phyloP scores from a whole-genome alignment of 495 filamentous ascomycete species.

The Pseudomonodictys pantanalensis region DNA sequence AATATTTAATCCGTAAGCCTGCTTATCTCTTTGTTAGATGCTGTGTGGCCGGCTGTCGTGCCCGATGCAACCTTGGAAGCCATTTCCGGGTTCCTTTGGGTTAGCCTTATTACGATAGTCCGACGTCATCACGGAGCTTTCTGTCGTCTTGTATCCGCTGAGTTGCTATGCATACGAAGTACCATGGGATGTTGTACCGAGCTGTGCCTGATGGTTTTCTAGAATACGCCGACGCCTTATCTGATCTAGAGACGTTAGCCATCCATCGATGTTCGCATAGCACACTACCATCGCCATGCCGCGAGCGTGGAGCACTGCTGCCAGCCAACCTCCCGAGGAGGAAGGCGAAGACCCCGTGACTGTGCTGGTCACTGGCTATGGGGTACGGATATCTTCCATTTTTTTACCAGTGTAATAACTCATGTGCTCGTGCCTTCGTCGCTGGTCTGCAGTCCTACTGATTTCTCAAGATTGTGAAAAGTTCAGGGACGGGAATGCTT shows the following conservation, averaged over 20 bases:
- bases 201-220: not conserved
- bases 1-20: not conserved
- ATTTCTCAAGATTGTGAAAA: no score
- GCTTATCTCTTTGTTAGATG: not conserved
- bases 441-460: no score
- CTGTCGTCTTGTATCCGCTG: not conserved
- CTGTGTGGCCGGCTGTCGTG: not conserved
- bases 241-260: no score
- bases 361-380: constrained; percentile 39
- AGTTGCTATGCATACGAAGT: no score
- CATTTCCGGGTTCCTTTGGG: not conserved
- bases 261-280: no score
- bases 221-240: no score
- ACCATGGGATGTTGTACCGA: no score
- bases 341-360: constrained; percentile 31
- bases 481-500: no score
- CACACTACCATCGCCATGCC: no score
- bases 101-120: not conserved
- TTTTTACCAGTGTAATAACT: not conserved
- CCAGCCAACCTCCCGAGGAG: constrained; percentile 22
- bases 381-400: constrained; percentile 23
- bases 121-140: not conserved
- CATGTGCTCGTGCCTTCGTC: not conserved
- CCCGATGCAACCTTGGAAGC: not conserved
- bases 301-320: constrained; percentile 12